Evolutionary conservation across 768 basidiomycete species (phyloP), one percentile per base, ranked within the genome.

Genomic region (Tylopilus cervinicoccineus): DNA sequence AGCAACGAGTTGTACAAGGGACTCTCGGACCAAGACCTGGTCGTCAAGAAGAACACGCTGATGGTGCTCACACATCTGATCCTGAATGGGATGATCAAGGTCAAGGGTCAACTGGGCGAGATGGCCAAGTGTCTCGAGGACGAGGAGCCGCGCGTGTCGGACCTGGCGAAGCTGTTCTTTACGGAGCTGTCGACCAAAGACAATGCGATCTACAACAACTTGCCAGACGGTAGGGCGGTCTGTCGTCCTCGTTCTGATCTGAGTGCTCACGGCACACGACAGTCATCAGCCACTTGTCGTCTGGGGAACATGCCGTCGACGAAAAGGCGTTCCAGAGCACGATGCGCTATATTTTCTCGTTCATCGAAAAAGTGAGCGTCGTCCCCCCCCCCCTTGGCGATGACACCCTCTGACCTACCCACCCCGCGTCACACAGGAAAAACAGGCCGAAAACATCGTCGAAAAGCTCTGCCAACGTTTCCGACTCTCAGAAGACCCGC

Each of bases 51-150:
- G 77, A 98, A 98, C 70, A 96, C 95, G 29, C 78, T 99, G 38
- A 98, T 98, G 95, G 96, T 98, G 26, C 76, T 98, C 47, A 95
- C 93, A 11, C 93, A 97, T 66, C 71, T 99, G 51, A 98, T 98
- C 62, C 71, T 99, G 52, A 97, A 97, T 59, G 95, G 95, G 3
- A 97, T 98, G 96, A 89, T 99, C 77, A 99, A 98, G 69, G 94
- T 98, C 57, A 98, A 99, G 70, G 96, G 96, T 2, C 95, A 99
- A 64, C 76, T 99, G 7, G 96, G 96, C 16, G 96, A 99, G 76
- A 98, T 99, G 95, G 96, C 95, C n/a, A 98, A 99, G 69, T 98
- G 96, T 64, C 70, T 98, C 7, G 93, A 97, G 70, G 95, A 98
- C 66, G 75, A 79, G 20, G 95, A 97, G 48, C 76, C 76, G 38